These are phyloP conservation scores for Cardamine resedifolia DNA, from an alignment of 345 rosid species.

Conservation along the genomic window DNA sequence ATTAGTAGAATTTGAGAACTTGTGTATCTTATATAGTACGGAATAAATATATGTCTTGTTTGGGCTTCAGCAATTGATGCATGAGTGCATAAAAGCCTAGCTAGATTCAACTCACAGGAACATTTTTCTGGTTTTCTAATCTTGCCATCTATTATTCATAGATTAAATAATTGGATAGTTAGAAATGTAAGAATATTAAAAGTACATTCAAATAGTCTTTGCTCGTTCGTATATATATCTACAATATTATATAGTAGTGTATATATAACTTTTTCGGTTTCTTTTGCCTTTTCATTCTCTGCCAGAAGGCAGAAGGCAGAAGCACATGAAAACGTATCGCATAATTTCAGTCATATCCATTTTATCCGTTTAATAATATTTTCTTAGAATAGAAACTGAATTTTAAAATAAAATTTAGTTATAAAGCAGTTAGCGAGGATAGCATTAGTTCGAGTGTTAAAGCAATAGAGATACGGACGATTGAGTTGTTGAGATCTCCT, in stretches of 20 bases:
- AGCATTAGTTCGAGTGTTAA: neutral
- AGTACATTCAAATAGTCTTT: neutral
- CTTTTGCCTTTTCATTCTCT: neutral
- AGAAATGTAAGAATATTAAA: neutral
- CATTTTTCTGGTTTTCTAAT: neutral
- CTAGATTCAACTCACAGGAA: neutral
- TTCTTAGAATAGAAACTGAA: neutral
- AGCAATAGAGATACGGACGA: neutral
- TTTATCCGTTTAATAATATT: neutral
- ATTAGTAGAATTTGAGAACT: too few relatives aligned
- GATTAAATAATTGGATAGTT: neutral
- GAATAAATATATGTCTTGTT: too few relatives aligned
- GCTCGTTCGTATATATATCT: neutral
- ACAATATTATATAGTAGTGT: neutral
- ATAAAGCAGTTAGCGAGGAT: constrained; percentile 4
- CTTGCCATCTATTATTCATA: neutral
- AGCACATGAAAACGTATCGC: constrained; percentile 2
- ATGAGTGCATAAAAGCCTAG: neutral
- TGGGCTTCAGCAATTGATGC: too few relatives aligned
- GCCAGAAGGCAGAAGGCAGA: neutral
- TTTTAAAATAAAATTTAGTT: neutral
- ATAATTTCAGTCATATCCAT: neutral
- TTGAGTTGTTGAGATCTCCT: constrained; percentile 24
- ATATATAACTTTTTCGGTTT: neutral
- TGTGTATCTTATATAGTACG: too few relatives aligned